Percentiles rank a stretch among this genome's conserved stretches.
phyloP scores from a whole-genome alignment of 768 basidiomycete species.

The Lanmaoa rubissima region DNA sequence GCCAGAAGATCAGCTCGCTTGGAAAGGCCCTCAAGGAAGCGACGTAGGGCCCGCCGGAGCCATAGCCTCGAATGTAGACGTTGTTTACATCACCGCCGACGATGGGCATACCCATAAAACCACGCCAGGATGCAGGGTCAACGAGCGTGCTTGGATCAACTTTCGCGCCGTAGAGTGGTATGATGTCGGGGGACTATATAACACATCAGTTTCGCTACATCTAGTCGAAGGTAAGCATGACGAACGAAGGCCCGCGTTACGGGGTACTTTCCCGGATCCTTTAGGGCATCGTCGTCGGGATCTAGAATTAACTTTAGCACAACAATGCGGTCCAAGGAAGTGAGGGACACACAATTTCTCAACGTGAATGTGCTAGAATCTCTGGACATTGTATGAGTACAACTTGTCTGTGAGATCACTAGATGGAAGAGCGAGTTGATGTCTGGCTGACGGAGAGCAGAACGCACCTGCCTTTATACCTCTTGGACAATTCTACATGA shows the following conservation, averaged over 20 bases:
- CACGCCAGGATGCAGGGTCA: not conserved
- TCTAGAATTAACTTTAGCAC: not conserved
- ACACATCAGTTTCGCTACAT: not conserved
- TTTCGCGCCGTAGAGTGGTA: constrained; percentile 1
- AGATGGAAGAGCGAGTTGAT: not conserved
- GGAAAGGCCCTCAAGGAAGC: constrained; percentile 5
- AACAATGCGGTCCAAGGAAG: not conserved
- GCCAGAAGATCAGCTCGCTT: constrained; percentile 7
- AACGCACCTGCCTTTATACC: constrained; percentile 2
- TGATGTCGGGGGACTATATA: constrained; percentile 3
- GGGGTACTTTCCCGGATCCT: not conserved
- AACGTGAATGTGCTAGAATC: not conserved
- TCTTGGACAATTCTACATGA: not conserved
- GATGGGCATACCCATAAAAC: constrained; percentile 4
- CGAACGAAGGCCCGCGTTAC: constrained; percentile 2
- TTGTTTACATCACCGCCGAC: constrained; percentile 3
- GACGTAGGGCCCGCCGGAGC: not conserved
- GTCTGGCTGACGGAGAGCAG: not conserved
- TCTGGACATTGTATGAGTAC: not conserved
- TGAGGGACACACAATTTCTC: constrained; percentile 1
- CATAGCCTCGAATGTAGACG: constrained; percentile 4
- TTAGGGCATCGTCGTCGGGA: not conserved
- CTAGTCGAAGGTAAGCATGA: not conserved
- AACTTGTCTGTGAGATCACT: not conserved
- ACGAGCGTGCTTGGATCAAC: not conserved